Percentiles rank a stretch among this genome's conserved stretches.
Evolutionary conservation across 768 basidiomycete genomes (phyloP).

Genomic region (Fomitopsis pulvina): DNA sequence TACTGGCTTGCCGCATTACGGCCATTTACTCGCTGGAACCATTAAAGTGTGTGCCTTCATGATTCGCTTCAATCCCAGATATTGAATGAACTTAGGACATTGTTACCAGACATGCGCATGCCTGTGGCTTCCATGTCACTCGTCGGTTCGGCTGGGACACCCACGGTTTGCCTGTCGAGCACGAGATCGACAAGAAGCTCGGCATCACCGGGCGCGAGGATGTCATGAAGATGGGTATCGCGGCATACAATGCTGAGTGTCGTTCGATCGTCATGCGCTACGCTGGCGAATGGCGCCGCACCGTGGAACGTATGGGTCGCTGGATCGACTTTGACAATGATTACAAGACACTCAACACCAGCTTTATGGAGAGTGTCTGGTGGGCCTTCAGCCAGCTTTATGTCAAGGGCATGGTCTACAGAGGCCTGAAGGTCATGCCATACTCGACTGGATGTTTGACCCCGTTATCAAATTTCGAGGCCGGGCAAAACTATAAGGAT

Average conservation of each 20-base stretch:
- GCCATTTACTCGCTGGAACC: slow-evolving; percentile 87
- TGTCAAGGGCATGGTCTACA: slow-evolving; percentile 88
- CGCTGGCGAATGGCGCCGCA: slow-evolving; percentile 86
- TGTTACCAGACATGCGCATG: slow-evolving; percentile 92
- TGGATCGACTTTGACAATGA: slow-evolving; percentile 99
- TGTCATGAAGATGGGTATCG: slow-evolving; percentile 93
- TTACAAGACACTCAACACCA: slow-evolving; percentile 91
- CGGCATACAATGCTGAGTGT: slow-evolving; percentile 96
- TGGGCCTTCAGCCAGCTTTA: slow-evolving; percentile 97
- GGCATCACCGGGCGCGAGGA: slow-evolving; percentile 90
- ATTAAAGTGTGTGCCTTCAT: slow-evolving; percentile 63
- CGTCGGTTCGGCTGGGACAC: slow-evolving; percentile 99
- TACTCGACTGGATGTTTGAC: slow-evolving; percentile 97
- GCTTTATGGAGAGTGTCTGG: slow-evolving; percentile 99
- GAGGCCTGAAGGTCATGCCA: slow-evolving; percentile 93
- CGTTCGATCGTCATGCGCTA: slow-evolving; percentile 97
- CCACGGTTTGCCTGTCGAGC: slow-evolving; percentile 96
- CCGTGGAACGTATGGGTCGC: slow-evolving; percentile 96
- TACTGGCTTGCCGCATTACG: slow-evolving; percentile 94
- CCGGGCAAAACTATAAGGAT: slow-evolving; percentile 86
- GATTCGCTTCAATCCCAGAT: not conserved
- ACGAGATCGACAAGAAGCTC: slow-evolving; percentile 97
- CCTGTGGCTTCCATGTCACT: slow-evolving; percentile 86
- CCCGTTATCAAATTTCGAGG: slow-evolving; percentile 96
- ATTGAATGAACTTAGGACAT: slow-evolving; percentile 61